Evolutionary conservation across 1,284 basidiomycete species (phyloP).

Genomic region (Veloporphyrellus conicus): DNA sequence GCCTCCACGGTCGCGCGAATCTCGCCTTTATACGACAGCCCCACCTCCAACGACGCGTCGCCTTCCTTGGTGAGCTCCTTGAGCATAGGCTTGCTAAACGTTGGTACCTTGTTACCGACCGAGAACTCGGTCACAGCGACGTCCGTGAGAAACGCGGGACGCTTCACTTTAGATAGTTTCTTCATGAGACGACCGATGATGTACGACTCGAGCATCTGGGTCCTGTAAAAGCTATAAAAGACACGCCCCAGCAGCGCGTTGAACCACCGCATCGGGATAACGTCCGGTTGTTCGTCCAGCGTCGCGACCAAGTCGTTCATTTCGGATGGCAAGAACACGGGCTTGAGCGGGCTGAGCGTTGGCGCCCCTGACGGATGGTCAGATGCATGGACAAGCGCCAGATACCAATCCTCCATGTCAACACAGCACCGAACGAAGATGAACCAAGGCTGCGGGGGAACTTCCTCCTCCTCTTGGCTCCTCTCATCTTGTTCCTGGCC

Average conservation of each 20-base stretch:
- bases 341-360: slow-evolving; percentile 51
- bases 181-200: slow-evolving; percentile 90
- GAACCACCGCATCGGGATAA: slow-evolving; percentile 94
- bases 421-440: slow-evolving; percentile 80
- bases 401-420: slow-evolving; percentile 96
- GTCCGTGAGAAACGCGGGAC: slow-evolving; percentile 81
- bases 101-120: slow-evolving; percentile 79
- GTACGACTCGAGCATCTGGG: slow-evolving; percentile 73
- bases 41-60: slow-evolving; percentile 85
- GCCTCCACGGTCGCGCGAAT: slow-evolving; percentile 87
- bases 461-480: slow-evolving; percentile 46
- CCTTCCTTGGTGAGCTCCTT: slow-evolving; percentile 93
- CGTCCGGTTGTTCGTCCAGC: slow-evolving; percentile 88
- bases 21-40: slow-evolving; percentile 79
- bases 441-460: slow-evolving; percentile 73
- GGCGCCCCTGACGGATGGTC: slow-evolving; percentile 55
- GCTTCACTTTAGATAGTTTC: slow-evolving; percentile 88
- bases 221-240: slow-evolving; percentile 90
- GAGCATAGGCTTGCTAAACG: slow-evolving; percentile 92
- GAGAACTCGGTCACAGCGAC: slow-evolving; percentile 86
- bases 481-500: slow-evolving; percentile 34
- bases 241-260: slow-evolving; percentile 90
- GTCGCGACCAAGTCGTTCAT: slow-evolving; percentile 83
- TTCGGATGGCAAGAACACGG: slow-evolving; percentile 72
- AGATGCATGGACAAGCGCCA: slow-evolving; percentile 76